Base-by-base conservation (phyloP, 116 monocot species). In the Trichopus zeylanicus region DNA sequence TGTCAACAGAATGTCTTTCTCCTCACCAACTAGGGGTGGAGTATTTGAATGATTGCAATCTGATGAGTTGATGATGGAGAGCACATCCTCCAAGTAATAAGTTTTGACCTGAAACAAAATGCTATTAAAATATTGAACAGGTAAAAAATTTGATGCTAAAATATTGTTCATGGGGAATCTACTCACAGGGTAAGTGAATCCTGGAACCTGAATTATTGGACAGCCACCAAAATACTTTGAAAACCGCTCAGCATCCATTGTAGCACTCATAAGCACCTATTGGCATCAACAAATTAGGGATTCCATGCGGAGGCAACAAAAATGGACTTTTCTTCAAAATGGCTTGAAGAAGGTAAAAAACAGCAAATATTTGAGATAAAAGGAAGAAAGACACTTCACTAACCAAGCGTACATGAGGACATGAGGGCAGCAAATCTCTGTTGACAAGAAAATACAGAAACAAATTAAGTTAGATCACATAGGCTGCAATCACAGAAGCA, bases 201-300 rank as follows among this genome's bases (percentile, higher is more conserved):
- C 98, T 6, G 98, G 98, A 31, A 98, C 88, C 56, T 74, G 68
- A 61, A 98, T 82, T 55, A 91, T 59, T 27, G 98, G 80, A 31
- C 98, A 98, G 53, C 88, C 85, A 76, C 64, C 62, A 51, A 98
- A 98, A 68, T 98, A 92, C 25, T 85, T 63, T 24, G 88, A 98
- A 74, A 98, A 98, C 30, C 85, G 68, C 51, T 88, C 92, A 47
- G 88, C 77, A 70, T 98, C 98, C 55, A 98, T 73, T 23, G 98
- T 98, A 12, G 98, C 98, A 76, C 98, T 98, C 98, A 98, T 98
- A 28, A 98, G 87, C 55, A 97, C 74, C 97, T 97, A 76, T 72
- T 64, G 12, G n/a, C n/a, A n/a, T n/a, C n/a, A n/a, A n/a, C n/a
- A n/a, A n/a, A n/a, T n/a, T n/a, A n/a, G n/a, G n/a, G n/a, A n/a